A percentile compares a stretch with the other conserved stretches of the same genome.
Evolutionary conservation across 1,284 basidiomycete genomes (phyloP).

Genomic region (Ganoderma leucocontextum): DNA sequence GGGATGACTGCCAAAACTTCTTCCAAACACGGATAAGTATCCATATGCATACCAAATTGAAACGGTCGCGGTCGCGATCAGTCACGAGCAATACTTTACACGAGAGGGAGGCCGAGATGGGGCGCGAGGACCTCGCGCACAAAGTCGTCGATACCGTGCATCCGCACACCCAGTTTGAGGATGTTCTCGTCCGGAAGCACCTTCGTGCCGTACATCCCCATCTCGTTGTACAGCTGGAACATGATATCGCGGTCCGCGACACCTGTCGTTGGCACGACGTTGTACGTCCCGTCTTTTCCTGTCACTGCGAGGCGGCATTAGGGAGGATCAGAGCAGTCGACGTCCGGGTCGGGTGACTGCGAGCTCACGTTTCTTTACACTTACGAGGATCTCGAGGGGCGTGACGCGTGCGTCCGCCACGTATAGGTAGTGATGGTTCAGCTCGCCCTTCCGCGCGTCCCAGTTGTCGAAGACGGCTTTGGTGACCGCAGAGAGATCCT

Average conservation of each 20-base stretch:
- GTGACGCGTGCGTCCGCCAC: conserved; percentile 32
- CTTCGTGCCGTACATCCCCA: conserved; percentile 37
- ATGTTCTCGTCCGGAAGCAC: conserved; percentile 36
- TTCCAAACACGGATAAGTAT: not conserved
- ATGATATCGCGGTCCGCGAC: conserved; percentile 38
- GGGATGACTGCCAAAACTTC: no score
- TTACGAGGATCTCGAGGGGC: conserved; percentile 31
- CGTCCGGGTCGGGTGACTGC: no score
- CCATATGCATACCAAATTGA: not conserved
- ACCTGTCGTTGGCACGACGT: conserved; percentile 30
- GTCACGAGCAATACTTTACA: conserved; percentile 1
- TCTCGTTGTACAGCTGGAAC: conserved; percentile 39
- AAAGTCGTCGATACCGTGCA: conserved; percentile 36
- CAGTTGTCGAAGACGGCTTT: conserved; percentile 37
- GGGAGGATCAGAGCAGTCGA: no score
- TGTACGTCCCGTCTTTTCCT: conserved; percentile 33
- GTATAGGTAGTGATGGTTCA: conserved; percentile 34
- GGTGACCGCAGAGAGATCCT: conserved; percentile 33
- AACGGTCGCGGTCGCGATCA: not conserved
- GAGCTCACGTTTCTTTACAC: conserved; percentile 32
- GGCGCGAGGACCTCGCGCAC: conserved; percentile 32
- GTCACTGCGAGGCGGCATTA: conserved; percentile 25
- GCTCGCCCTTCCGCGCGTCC: conserved; percentile 23
- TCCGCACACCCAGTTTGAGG: conserved; percentile 31
- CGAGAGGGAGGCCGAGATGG: conserved; percentile 32